Evolutionary conservation across 805 yeast species (phyloP).

Genomic region (Wickerhamomyces chaumierensis): DNA sequence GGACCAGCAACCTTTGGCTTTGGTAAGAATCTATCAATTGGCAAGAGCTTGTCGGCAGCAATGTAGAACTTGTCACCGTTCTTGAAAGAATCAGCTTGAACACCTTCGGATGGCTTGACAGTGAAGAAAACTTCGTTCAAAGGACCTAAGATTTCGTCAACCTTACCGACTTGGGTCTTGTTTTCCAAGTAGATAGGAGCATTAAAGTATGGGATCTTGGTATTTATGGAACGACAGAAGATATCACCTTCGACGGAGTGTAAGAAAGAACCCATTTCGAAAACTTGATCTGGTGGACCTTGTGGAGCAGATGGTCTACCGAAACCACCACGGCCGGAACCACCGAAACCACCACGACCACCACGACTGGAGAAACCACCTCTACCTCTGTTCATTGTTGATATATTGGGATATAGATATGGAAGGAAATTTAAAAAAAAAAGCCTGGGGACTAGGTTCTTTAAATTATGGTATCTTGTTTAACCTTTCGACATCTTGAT

Average conservation of each 20-base stretch:
- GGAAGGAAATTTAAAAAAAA: background rate
- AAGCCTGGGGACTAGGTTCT: background rate
- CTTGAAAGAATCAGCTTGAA: slow-evolving; percentile 86
- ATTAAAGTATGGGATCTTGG: slow-evolving; percentile 93
- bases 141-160: slow-evolving; percentile 97
- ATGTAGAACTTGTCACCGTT: slow-evolving; percentile 94
- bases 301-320: slow-evolving; percentile 65
- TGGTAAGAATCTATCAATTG: slow-evolving; percentile 93
- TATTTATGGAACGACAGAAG: slow-evolving; percentile 89
- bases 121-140: slow-evolving; percentile 97
- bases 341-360: slow-evolving; percentile 52
- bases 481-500: no score
- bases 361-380: slow-evolving; percentile 58
- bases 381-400: slow-evolving; percentile 33
- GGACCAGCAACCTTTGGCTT: slow-evolving; percentile 86
- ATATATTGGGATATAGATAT: background rate
- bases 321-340: slow-evolving; percentile 39
- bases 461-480: background rate
- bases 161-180: slow-evolving; percentile 93
- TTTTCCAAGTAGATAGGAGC: slow-evolving; percentile 97
- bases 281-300: slow-evolving; percentile 94
- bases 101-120: slow-evolving; percentile 92
- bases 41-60: slow-evolving; percentile 90
- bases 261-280: slow-evolving; percentile 88
- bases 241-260: slow-evolving; percentile 96